Percentiles rank a stretch among this genome's conserved stretches.
Conservation (phyloP, 2,329 filamentous ascomycete genomes). For the Sporothrix pallida region DNA sequence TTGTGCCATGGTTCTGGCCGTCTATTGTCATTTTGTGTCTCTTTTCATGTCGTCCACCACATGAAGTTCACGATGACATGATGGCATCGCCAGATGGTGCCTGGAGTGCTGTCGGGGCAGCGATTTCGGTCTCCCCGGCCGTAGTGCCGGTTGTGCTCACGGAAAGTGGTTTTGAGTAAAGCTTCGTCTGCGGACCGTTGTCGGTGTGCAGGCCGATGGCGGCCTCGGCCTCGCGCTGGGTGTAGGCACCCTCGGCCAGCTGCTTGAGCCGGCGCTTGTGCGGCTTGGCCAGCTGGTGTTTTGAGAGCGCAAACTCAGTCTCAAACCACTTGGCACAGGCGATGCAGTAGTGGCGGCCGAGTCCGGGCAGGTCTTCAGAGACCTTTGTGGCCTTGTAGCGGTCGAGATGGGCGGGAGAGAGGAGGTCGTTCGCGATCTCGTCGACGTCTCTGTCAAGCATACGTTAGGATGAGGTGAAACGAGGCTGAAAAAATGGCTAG, state of each 20-base stretch:
- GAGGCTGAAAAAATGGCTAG: not conserved
- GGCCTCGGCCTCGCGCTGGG: conserved; percentile 83
- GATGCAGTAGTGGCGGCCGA: conserved; percentile 85
- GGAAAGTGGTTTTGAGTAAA: conserved; percentile 32
- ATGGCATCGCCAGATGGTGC: conserved; percentile 26
- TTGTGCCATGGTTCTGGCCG: too few relatives aligned
- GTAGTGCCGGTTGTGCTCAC: conserved; percentile 21
- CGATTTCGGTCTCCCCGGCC: conserved; percentile 20
- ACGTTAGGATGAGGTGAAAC: not conserved
- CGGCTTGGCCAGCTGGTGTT: conserved; percentile 84
- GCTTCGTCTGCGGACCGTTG: conserved; percentile 34
- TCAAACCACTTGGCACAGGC: conserved; percentile 98
- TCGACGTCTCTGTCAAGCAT: conserved; percentile 76
- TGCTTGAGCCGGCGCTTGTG: conserved; percentile 93
- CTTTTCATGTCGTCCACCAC: not conserved
- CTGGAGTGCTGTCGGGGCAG: conserved; percentile 15
- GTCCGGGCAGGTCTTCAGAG: conserved; percentile 82
- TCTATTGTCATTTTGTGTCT: not conserved
- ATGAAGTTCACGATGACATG: conserved; percentile 26
- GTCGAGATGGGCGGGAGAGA: conserved; percentile 77
- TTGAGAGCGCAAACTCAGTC: conserved; percentile 73
- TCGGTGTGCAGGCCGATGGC: conserved; percentile 61
- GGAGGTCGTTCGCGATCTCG: conserved; percentile 84
- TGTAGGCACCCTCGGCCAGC: conserved; percentile 82
- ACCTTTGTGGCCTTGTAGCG: conserved; percentile 80